Evolutionary conservation across 2,329 filamentous ascomycete genomes (phyloP).

Genomic region (Lojkania enalia): DNA sequence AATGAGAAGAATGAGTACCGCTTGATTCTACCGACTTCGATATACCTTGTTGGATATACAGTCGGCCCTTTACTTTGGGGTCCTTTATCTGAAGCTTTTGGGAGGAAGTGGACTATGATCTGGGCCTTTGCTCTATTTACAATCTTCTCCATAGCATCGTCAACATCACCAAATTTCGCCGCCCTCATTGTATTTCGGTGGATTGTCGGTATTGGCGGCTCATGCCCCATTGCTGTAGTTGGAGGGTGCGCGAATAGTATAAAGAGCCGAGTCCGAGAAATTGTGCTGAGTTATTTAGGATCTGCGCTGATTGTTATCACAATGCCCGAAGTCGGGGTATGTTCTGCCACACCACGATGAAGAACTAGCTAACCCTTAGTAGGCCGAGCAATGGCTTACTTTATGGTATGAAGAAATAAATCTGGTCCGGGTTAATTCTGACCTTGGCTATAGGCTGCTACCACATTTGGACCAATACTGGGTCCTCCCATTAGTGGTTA

Average conservation of each 20-base stretch:
- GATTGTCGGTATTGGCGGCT: conserved; percentile 49
- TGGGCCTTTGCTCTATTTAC: conserved; percentile 54
- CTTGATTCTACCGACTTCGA: conserved; percentile 54
- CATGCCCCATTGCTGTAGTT: conserved; percentile 61
- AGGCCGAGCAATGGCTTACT: conserved; percentile 64
- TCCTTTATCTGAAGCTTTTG: conserved; percentile 51
- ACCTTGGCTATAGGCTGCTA: too few relatives aligned
- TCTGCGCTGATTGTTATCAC: conserved; percentile 68
- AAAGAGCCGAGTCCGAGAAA: not conserved
- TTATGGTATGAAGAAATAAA: conserved; percentile 70
- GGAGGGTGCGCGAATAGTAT: conserved; percentile 40
- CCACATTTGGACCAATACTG: conserved; percentile 67
- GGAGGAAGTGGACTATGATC: conserved; percentile 53
- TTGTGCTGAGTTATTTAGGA: conserved; percentile 21
- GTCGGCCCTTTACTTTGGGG: conserved; percentile 50
- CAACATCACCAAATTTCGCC: conserved; percentile 49
- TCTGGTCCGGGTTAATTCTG: too few relatives aligned
- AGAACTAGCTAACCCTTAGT: conserved; percentile 44
- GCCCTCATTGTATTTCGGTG: conserved; percentile 50
- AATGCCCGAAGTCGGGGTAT: conserved; percentile 49
- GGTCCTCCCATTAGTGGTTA: conserved; percentile 69
- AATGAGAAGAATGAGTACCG: conserved; percentile 51
- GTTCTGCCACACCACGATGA: not conserved
- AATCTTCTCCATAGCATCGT: conserved; percentile 51
- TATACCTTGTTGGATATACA: conserved; percentile 55